Base-by-base conservation (phyloP, 345 rosid species). In the Syzygium grande region DNA sequence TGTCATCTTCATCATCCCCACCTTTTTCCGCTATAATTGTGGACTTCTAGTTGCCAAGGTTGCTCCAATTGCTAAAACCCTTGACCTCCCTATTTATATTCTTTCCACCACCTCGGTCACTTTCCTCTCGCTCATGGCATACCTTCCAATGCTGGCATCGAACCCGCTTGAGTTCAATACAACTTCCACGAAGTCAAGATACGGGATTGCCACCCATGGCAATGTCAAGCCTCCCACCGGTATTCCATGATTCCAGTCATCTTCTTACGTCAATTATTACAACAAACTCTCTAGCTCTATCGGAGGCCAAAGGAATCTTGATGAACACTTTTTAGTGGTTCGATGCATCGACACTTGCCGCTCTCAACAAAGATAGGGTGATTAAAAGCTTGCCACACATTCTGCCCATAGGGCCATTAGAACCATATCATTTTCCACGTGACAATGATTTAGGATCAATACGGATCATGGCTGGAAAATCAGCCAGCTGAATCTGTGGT, bases 291-390 rank as follows among this genome's bases (percentile, higher is more conserved):
- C 7, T 14, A 58, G 63, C 63, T 58, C 29, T 58, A 58, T 58
- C 63, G 34, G 87, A 85, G 41, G 56, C 86, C 10, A 56, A 88
- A 34, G 94, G 93, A 7, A 84, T 93, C 22, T 58, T 58, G 63
- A 58, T 11, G 63, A 58, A 58, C 63, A 58, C 14, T 58, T 25
- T 58, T 11, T 29, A 58, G 63, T 58, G 63, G 63, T 58, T 58
- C 25, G 63, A 58, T 25, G 63, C 63, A 58, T 58, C 63, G 25
- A 58, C 63, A 23, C 63, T 58, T 58, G 63, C 3, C n/a, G 63
- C 63, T 58, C 63, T 58, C 63, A 58, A 58, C 29, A 58, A 58
- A 25, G 63, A 58, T 58, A 58, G 63, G 63, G 29, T 5, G 13
- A 58, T 58, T 11, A 25, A 58, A 58, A 58, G 29, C 63, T 10